A percentile compares a stretch with the other conserved stretches of the same genome.
These are phyloP conservation scores for Citrus mangshanensis DNA, from an alignment of 345 rosid species.

Conservation along the genomic window DNA sequence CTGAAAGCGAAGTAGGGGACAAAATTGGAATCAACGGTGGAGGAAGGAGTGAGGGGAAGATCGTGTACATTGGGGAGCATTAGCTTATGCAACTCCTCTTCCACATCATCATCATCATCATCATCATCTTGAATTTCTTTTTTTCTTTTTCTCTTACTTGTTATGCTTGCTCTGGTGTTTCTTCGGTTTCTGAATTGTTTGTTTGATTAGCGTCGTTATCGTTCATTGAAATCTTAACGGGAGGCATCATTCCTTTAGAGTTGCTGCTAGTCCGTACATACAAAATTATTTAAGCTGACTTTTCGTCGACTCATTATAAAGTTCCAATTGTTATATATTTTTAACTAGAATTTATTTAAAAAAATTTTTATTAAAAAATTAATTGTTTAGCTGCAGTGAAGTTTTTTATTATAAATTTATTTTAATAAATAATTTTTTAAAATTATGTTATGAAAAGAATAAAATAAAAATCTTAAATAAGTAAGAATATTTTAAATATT, in stretches of 20 bases:
- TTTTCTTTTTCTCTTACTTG: neutral
- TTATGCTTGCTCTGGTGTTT: constrained; percentile 12
- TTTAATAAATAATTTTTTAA: too few species aligned
- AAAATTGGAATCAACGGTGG: constrained; percentile 73
- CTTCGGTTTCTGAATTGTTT: constrained; percentile 14
- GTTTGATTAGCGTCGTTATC: constrained; percentile 11
- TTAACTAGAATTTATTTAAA: too few species aligned
- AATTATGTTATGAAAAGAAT: too few species aligned
- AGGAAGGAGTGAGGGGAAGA: constrained; percentile 63
- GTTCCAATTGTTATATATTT: too few species aligned
- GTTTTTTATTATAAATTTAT: too few species aligned
- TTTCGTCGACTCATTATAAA: too few species aligned
- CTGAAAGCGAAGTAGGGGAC: constrained; percentile 53
- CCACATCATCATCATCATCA: constrained; percentile 25
- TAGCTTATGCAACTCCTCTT: constrained; percentile 48
- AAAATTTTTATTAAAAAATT: too few species aligned
- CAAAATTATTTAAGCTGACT: neutral
- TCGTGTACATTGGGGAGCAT: constrained; percentile 48
- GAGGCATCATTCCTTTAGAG: neutral
- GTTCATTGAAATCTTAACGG: constrained; percentile 17
- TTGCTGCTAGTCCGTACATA: neutral
- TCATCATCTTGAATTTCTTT: constrained; percentile 14
- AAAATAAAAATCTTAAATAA: too few species aligned
- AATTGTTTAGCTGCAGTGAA: too few species aligned
- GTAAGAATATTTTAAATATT: too few species aligned